Base-by-base conservation (phyloP, 2,329 filamentous ascomycete species). In the Xylariaceae sp. region DNA sequence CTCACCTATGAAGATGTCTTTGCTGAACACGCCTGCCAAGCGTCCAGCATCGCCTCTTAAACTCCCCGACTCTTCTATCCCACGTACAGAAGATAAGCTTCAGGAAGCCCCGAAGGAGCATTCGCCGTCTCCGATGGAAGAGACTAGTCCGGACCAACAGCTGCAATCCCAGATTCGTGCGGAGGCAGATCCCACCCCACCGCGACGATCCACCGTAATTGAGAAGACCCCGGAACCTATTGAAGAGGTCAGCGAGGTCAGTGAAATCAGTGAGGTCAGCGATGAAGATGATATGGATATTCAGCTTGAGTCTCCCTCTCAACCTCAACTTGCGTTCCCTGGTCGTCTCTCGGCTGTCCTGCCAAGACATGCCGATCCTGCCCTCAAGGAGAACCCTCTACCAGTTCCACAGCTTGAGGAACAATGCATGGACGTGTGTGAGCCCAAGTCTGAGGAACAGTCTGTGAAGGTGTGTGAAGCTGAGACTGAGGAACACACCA, bases 311-410 rank as follows among this genome's bases (percentile, higher is more conserved):
- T 72, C 72, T 9, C 71, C 74, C 3, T 69, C 33, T 19, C 24
- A 36, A n/a, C 6, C 73, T 21, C 72, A 70, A 21, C 70, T 78
- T 23, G 66, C 71, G 23, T 81, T 82, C 61, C 75, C 78, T 3
- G 78, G 78, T 4, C 76, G 78, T 6, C 64, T 81, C 17, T 81
- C 79, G 28, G 75, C 77, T 11, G 75, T 79, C 6, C 65, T 80
- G 23, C 77, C 78, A 49, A 74, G 77, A 21, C 67, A 78, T 47
- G 75, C 73, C 0, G 76, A 81, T 28, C 76, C 75, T 3, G 66
- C 66, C 3, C 67, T 74, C 23, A 69, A 72, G 41, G 70, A 74
- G 26, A 73, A 72, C 31, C 64, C 65, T 41, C 66, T 70, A 3
- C 63, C 62, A 2, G 29, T 28, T 34, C 45, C 4, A 53, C 56